Evolutionary conservation across 176 grass and related monocot genomes (phyloP).

Genomic region (Triticum urartu): DNA sequence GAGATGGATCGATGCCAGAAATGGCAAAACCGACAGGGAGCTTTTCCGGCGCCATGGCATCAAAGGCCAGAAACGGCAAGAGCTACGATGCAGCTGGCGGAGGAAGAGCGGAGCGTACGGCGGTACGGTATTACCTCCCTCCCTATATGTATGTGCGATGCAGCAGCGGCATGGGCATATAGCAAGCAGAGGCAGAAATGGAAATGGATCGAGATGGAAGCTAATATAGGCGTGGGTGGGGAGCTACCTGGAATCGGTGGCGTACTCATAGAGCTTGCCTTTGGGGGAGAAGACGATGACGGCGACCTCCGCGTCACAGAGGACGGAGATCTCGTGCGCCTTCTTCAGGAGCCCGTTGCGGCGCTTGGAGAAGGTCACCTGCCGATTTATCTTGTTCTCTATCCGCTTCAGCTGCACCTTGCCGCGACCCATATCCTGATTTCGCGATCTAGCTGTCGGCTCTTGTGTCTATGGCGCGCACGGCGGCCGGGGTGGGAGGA

Average conservation of each 20-base stretch:
- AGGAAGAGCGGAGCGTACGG: background rate
- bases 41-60: conserved; percentile 9
- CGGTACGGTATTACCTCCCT: too few relatives aligned
- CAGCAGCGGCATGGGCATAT: background rate
- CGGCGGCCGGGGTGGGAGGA: background rate
- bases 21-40: conserved; percentile 7
- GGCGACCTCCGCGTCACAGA: conserved; percentile 75
- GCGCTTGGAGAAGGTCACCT: conserved; percentile 83
- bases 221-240: background rate
- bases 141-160: too few relatives aligned
- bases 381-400: conserved; percentile 86
- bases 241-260: conserved; percentile 39
- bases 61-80: conserved; percentile 23
- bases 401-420: conserved; percentile 90
- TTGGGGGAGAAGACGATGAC: conserved; percentile 76
- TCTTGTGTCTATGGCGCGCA: background rate
- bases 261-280: conserved; percentile 85
- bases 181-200: background rate
- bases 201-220: background rate
- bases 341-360: conserved; percentile 76
- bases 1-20: conserved; percentile 3
- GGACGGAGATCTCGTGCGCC: conserved; percentile 86
- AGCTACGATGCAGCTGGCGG: background rate
- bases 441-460: background rate
- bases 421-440: conserved; percentile 64